Evolutionary conservation across 2,329 filamentous ascomycete species (phyloP).

Genomic region (Ophiostoma australiae): DNA sequence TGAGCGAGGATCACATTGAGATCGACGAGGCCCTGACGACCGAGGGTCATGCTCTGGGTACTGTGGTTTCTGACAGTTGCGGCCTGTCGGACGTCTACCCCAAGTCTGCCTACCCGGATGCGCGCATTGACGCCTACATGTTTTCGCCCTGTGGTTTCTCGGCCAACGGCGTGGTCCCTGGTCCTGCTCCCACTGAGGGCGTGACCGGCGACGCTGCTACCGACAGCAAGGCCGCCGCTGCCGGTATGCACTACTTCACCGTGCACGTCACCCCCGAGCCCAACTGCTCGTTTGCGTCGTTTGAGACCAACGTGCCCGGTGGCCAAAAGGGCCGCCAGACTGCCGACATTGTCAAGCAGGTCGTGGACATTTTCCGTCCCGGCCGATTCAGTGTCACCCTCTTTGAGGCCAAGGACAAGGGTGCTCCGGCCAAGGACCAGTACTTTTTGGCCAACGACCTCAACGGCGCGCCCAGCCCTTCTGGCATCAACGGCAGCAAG

Average conservation of each 20-base stretch:
- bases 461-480: neutral
- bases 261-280: constrained; percentile 97
- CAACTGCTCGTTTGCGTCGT: constrained; percentile 94
- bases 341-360: constrained; percentile 84
- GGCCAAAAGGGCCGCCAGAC: constrained; percentile 84
- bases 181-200: constrained; percentile 43
- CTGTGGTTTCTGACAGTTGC: constrained; percentile 83
- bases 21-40: constrained; percentile 67
- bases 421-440: constrained; percentile 30
- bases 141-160: constrained; percentile 97
- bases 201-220: constrained; percentile 33
- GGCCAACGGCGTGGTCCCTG: constrained; percentile 90
- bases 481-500: constrained; percentile 40
- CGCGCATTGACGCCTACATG: constrained; percentile 89
- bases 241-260: constrained; percentile 75
- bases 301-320: constrained; percentile 95
- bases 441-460: constrained; percentile 25
- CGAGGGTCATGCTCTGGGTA: constrained; percentile 89
- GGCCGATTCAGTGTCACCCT: constrained; percentile 96
- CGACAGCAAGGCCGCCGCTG: constrained; percentile 37
- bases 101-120: constrained; percentile 79
- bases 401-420: constrained; percentile 73
- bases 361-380: constrained; percentile 92
- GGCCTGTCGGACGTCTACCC: constrained; percentile 88
- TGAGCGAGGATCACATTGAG: constrained; percentile 52